Conservation (phyloP, 1,139 yeast genomes). For the Arxiozyma bovina region DNA sequence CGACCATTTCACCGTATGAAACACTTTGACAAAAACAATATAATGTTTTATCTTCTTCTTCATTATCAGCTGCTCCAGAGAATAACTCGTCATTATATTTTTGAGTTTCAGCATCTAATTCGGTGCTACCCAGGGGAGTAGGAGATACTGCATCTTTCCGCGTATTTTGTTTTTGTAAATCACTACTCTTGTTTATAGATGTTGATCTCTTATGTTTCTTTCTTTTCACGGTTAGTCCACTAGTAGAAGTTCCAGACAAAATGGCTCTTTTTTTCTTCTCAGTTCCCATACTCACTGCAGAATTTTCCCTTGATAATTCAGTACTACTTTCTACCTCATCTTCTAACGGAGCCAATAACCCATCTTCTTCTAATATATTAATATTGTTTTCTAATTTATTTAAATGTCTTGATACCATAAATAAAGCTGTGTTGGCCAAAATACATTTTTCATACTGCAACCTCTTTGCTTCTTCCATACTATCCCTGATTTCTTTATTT, state of each 20-base stretch:
- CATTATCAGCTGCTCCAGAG: conserved; percentile 22
- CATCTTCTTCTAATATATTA: conserved; percentile 68
- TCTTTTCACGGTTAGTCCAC: conserved; percentile 14
- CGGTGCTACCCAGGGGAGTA: background rate
- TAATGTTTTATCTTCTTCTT: conserved; percentile 37
- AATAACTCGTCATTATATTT: conserved; percentile 8
- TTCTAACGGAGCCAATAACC: conserved; percentile 55
- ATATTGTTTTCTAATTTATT: conserved; percentile 67
- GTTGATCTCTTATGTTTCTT: conserved; percentile 17
- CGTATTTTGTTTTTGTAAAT: background rate
- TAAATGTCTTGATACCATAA: conserved; percentile 65
- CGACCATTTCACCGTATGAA: conserved; percentile 70
- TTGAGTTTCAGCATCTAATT: conserved; percentile 1
- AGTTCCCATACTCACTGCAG: conserved; percentile 15
- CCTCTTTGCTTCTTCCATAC: conserved; percentile 49
- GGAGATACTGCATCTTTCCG: conserved; percentile 1
- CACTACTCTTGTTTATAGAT: conserved; percentile 6
- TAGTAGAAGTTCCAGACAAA: conserved; percentile 10
- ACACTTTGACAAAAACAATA: conserved; percentile 65
- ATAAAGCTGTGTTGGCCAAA: conserved; percentile 76
- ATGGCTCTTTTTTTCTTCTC: conserved; percentile 21
- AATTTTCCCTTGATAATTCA: conserved; percentile 24
- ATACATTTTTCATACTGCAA: conserved; percentile 72
- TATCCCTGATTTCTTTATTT: conserved; percentile 60
- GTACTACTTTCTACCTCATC: conserved; percentile 29